phyloP scores from a whole-genome alignment of 139 green algal species.

The Tetradesmus lagerheimii region DNA sequence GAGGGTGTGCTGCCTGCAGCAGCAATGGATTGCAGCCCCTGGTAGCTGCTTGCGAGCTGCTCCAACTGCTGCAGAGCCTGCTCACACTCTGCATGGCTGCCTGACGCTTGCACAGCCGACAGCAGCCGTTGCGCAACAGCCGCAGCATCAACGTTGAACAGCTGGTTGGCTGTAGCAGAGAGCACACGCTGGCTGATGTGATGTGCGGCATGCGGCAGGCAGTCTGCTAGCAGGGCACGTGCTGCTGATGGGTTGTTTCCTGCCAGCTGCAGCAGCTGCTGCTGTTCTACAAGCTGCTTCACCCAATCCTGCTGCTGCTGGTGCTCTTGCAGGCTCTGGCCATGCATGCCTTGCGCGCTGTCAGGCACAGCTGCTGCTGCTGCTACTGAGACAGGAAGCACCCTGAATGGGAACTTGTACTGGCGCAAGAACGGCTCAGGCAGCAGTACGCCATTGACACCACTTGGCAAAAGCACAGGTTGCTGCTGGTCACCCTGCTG shows the following conservation, averaged over 20 bases:
- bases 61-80: slow-evolving; percentile 46
- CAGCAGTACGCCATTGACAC: slow-evolving; percentile 14
- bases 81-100: slow-evolving; percentile 48
- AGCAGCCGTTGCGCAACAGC: slow-evolving; percentile 19
- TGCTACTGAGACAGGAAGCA: neutral
- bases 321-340: too few relatives aligned
- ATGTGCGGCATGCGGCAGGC: neutral
- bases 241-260: slow-evolving; percentile 24
- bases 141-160: neutral
- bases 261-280: slow-evolving; percentile 50
- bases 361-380: neutral
- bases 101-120: neutral
- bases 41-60: slow-evolving; percentile 17
- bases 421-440: slow-evolving; percentile 21
- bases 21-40: slow-evolving; percentile 41
- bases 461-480: neutral
- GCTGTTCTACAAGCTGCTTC: slow-evolving; percentile 57
- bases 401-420: slow-evolving; percentile 37
- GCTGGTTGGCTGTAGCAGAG: slow-evolving; percentile 21
- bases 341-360: neutral
- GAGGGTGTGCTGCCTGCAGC: slow-evolving; percentile 23
- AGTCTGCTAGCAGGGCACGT: slow-evolving; percentile 22
- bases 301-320: slow-evolving; percentile 38
- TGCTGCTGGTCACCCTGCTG: neutral
- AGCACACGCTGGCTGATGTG: slow-evolving; percentile 31